Evolutionary conservation across 352 stramenopile species (phyloP), one percentile per base, ranked within the genome.

Genomic region (Pythium coloratum): DNA sequence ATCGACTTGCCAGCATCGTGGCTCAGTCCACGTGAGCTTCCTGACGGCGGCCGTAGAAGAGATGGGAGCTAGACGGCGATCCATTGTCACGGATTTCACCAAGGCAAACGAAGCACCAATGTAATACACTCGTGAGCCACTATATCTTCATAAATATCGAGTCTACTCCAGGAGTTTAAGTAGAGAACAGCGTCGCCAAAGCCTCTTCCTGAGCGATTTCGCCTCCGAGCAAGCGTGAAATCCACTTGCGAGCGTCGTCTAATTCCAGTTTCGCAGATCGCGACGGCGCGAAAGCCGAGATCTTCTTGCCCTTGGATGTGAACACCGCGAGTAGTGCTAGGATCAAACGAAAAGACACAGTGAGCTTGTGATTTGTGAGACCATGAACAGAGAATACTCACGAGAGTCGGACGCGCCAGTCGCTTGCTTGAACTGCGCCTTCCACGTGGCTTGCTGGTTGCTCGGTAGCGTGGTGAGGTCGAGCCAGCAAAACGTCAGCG

Each of bases 401-500:
- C 81, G 76, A 49, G 70, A 32, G 44, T 59, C 1, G 14, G 64
- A 33, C 8, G 54, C n/a, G 10, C 54, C 57, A 3, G 33, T 46
- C 4, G 32, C 44, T 28, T 61, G n/a, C 4, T 69, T 55, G 33
- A 90, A 84, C 54, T 91, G 82, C 16, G 62, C 55, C 24, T 76
- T 36, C 86, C 86, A 94, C 8, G 79, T 76, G 20, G 42, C 26
- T 0, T 70, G 77, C 40, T 84, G 76, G 12, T 69, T 59, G 3
- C 63, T 10, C 1, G 74, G 36, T 13, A 76, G 62, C 24, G 63
- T 51, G 18, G 71, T 69, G 30, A 92, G 33, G 59, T 95, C 81
- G 20, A 88, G 54, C 88, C 88, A 95, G 61, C 80, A 91, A 62
- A 93, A 92, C 4, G 82, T 91, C 14, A 95, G 50, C 9, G 88